Conservation (phyloP, 257 asterid genomes). For the Solanum bukasovii region DNA sequence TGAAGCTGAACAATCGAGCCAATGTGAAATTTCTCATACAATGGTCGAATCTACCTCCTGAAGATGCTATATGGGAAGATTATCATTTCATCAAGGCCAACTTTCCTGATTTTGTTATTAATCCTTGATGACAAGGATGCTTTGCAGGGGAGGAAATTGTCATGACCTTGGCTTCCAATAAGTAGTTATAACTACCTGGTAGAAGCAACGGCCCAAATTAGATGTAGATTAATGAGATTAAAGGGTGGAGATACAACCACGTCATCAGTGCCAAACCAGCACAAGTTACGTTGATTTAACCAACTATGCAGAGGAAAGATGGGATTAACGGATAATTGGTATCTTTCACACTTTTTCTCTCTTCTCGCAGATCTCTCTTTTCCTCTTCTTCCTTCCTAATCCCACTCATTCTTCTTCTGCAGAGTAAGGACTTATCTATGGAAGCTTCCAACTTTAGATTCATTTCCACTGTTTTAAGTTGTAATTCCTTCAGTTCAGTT, state of each 20-base stretch:
- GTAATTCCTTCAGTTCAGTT: not conserved
- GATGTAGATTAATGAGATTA: not conserved
- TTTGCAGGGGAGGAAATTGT: not conserved
- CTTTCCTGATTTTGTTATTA: not conserved
- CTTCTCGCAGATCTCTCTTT: not conserved
- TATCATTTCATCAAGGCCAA: not conserved
- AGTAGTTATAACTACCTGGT: not conserved
- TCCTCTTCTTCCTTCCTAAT: not conserved
- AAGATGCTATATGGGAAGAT: not conserved
- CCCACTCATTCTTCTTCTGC: not conserved
- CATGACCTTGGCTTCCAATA: not conserved
- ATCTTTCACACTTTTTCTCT: not conserved
- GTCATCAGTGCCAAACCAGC: not conserved
- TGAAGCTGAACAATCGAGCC: not conserved
- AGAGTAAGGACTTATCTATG: not conserved
- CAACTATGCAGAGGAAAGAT: not conserved
- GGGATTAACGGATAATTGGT: not conserved
- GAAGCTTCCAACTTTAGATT: not conserved
- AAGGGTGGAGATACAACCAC: not conserved
- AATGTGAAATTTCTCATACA: not conserved
- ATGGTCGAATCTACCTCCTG: not conserved
- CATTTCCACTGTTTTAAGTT: not conserved
- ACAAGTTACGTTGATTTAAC: not conserved
- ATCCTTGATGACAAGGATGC: not conserved
- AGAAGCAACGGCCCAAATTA: not conserved